phyloP scores from a whole-genome alignment of 2,329 filamentous ascomycete genomes.

The Botrytis galanthina region DNA sequence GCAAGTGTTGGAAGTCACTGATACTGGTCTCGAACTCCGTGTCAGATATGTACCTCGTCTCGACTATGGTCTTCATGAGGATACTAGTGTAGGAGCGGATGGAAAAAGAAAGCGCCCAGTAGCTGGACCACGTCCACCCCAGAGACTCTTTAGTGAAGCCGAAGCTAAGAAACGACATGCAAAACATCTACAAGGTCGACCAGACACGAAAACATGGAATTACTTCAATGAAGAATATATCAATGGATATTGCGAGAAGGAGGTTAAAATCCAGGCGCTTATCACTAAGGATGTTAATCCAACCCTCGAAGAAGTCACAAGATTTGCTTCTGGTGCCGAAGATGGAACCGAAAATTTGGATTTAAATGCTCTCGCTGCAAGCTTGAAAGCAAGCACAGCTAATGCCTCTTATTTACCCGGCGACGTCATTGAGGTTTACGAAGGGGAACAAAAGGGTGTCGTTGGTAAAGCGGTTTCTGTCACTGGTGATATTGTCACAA shows the following conservation, averaged over 20 bases:
- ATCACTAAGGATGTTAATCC: slow-evolving; percentile 89
- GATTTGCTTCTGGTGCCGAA: slow-evolving; percentile 82
- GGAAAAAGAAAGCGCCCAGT: slow-evolving; percentile 75
- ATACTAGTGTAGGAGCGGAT: slow-evolving; percentile 49
- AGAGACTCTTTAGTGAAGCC: slow-evolving; percentile 86
- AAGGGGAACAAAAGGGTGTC: slow-evolving; percentile 91
- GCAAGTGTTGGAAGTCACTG: slow-evolving; percentile 87
- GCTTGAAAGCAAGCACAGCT: slow-evolving; percentile 78
- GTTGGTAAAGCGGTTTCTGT: slow-evolving; percentile 82
- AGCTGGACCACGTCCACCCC: slow-evolving; percentile 71
- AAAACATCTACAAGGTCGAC: slow-evolving; percentile 50
- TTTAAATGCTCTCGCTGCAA: slow-evolving; percentile 84
- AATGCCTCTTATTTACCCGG: slow-evolving; percentile 86
- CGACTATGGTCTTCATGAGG: slow-evolving; percentile 87
- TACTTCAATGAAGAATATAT: slow-evolving; percentile 89
- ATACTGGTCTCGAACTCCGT: slow-evolving; percentile 84
- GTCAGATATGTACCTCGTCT: slow-evolving; percentile 86
- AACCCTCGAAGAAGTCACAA: slow-evolving; percentile 91
- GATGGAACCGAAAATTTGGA: slow-evolving; percentile 94
- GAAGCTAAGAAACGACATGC: slow-evolving; percentile 89
- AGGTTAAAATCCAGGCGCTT: slow-evolving; percentile 85
- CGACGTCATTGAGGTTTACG: slow-evolving; percentile 94
- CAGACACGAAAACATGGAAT: slow-evolving; percentile 64
- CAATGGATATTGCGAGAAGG: slow-evolving; percentile 90
- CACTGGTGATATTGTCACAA: slow-evolving; percentile 86